Base-by-base conservation (phyloP, 352 stramenopile species). In the Globisporangium barbulae region DNA sequence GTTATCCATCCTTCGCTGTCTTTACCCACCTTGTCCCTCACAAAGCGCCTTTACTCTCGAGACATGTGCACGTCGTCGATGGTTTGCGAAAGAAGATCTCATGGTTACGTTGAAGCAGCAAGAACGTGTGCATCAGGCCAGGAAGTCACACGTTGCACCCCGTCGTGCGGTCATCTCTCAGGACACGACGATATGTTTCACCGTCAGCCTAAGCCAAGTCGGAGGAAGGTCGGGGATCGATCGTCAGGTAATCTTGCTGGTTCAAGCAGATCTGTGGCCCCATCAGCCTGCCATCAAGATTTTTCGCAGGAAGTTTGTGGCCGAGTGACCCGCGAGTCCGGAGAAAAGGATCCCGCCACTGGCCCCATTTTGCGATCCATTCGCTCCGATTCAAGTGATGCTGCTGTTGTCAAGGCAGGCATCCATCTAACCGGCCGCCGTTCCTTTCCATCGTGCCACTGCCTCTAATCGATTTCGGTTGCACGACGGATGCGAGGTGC, bases 401-500 rank as follows among this genome's bases (percentile, higher is more conserved):
- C 31, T 60, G n/a, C 53, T 44, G 31, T 19, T 13, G 52, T 37
- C 8, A 33, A 48, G 10, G 10, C 53, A 57, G 8, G 7, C 50
- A 55, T 41, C 48, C 22, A 35, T 53, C 50, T 28, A 21, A 39
- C 28, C 41, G 3, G 9, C 35, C 25, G 37, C 15, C 17, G 15
- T 5, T 42, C 55, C 41, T 53, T 52, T 62, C 28, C 39, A 28
- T 19, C 28, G 31, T 62, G 39, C 56, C 42, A 62, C 56, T 41
- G 25, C 45, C 54, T 39, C 56, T 62, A 62, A 62, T 62, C 56
- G 56, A 62, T 58, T 44, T 57, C 22, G 15, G 10, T 48, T 48
- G 39, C 15, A 45, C 39, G 15, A 41, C 39, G 19, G 19, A 19
- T 13, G 39, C 39, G 13, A 45, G 35, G 17, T 41, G 35, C 35